A percentile compares a stretch with the other conserved stretches of the same genome.
phyloP scores from a whole-genome alignment of 2,329 filamentous ascomycete genomes.

The Fusarium clavum region DNA sequence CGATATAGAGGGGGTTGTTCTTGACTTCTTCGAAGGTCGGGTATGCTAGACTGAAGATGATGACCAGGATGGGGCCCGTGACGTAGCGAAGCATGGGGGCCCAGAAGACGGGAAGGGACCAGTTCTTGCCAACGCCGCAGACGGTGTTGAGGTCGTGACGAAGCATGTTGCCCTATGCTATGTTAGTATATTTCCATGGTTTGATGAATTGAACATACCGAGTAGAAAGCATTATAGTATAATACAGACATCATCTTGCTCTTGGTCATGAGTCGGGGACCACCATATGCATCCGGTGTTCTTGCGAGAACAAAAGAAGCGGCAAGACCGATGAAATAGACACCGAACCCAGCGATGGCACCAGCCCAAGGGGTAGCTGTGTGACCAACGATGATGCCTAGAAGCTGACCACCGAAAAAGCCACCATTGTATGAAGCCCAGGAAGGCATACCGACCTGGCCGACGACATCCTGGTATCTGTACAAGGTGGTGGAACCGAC shows the following conservation, averaged over 20 bases:
- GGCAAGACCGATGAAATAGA: neutral
- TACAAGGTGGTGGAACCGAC: neutral
- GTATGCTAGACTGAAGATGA: constrained; percentile 1
- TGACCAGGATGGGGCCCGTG: neutral
- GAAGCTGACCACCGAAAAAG: neutral
- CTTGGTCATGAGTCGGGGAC: neutral
- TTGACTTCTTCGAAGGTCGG: neutral
- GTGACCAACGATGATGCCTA: neutral
- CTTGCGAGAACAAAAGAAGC: neutral
- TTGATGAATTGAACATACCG: neutral
- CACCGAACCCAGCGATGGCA: neutral
- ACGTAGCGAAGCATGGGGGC: neutral
- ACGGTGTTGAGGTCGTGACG: neutral
- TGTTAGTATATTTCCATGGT: accelerated
- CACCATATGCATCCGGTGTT: neutral
- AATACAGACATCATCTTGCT: neutral
- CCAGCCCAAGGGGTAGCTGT: neutral
- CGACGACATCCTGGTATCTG: neutral
- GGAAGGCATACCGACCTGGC: neutral
- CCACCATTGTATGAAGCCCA: neutral
- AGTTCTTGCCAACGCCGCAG: neutral
- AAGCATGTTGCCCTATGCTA: neutral
- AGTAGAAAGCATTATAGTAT: neutral
- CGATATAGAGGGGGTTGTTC: neutral
- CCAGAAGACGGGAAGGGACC: neutral